phyloP scores from a whole-genome alignment of 257 asterid species.

The Marsdenia floribunda region DNA sequence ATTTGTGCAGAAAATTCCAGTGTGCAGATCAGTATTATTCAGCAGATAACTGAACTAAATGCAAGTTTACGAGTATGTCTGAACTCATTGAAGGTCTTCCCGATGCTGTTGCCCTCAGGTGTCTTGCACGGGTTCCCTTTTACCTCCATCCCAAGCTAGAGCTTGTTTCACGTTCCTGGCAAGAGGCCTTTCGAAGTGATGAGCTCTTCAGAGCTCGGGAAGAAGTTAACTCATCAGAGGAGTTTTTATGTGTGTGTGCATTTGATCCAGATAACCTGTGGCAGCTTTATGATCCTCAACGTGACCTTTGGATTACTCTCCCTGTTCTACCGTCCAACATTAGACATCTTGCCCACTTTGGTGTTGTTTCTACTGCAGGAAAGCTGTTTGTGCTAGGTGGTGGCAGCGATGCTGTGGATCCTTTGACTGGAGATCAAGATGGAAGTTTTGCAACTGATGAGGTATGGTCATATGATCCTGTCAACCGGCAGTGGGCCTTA shows the following conservation, averaged over 20 bases:
- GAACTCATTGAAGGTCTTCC: constrained; percentile 98
- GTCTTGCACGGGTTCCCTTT: constrained; percentile 93
- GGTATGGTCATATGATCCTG: constrained; percentile 88
- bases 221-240: constrained; percentile 74
- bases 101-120: constrained; percentile 84
- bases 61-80: constrained; percentile 50
- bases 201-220: constrained; percentile 86
- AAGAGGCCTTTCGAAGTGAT: constrained; percentile 55
- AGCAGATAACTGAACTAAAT: constrained; percentile 8
- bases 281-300: constrained; percentile 85
- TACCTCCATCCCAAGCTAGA: constrained; percentile 69
- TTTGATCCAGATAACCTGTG: constrained; percentile 93
- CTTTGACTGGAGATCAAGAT: constrained; percentile 89
- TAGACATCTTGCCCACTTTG: constrained; percentile 88
- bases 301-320: constrained; percentile 86
- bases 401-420: constrained; percentile 94
- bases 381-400: constrained; percentile 93
- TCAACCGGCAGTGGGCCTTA: constrained; percentile 53
- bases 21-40: constrained; percentile 21
- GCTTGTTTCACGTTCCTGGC: constrained; percentile 90
- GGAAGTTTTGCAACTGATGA: constrained; percentile 92
- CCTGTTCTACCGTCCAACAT: constrained; percentile 86
- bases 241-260: constrained; percentile 77
- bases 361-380: constrained; percentile 78
- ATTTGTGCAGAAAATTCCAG: background rate